These are phyloP conservation scores for Acacia pycnantha DNA, from an alignment of 331 rosid species.

Conservation along the genomic window DNA sequence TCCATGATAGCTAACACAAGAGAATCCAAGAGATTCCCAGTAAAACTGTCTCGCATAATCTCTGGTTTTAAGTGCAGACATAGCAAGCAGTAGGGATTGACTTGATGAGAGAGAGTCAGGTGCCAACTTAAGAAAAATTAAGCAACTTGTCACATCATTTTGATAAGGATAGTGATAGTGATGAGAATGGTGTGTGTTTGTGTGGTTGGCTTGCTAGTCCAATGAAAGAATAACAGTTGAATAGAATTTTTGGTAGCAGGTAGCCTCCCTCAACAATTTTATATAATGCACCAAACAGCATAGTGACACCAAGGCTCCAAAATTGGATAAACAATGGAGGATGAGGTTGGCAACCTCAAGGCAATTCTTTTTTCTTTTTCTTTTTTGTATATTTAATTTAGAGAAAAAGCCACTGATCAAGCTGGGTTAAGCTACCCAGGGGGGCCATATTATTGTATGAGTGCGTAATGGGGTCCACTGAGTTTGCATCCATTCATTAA, in stretches of 20 bases:
- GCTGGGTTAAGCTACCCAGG: slow-evolving; percentile 33
- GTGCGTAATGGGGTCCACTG: slow-evolving; percentile 37
- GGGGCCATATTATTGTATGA: slow-evolving; percentile 27
- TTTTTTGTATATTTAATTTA: slow-evolving; percentile 5
- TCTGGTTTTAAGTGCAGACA: slow-evolving; percentile 5
- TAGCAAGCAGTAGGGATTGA: slow-evolving; percentile 28
- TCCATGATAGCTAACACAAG: not conserved
- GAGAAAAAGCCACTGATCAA: slow-evolving; percentile 55
- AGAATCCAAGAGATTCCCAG: not conserved
- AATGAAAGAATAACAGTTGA: slow-evolving; percentile 1
- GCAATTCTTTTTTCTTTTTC: not conserved
- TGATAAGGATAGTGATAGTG: slow-evolving; percentile 29
- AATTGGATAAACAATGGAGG: slow-evolving; percentile 29
- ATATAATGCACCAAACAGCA: slow-evolving; percentile 16
- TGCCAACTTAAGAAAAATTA: slow-evolving; percentile 21
- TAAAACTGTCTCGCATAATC: not conserved
- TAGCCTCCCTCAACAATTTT: slow-evolving; percentile 34
- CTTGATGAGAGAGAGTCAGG: slow-evolving; percentile 22
- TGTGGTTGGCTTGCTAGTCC: slow-evolving; percentile 2
- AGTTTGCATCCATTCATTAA: slow-evolving; percentile 18
- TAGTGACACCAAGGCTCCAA: slow-evolving; percentile 28
- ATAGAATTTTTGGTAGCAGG: slow-evolving; percentile 20
- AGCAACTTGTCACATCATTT: slow-evolving; percentile 24
- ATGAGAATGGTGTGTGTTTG: slow-evolving; percentile 18
- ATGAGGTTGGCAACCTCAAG: slow-evolving; percentile 27